A percentile compares a stretch with the other conserved stretches of the same genome.
phyloP scores from a whole-genome alignment of 164 flowering plant species.

The Warburgia ugandensis region DNA sequence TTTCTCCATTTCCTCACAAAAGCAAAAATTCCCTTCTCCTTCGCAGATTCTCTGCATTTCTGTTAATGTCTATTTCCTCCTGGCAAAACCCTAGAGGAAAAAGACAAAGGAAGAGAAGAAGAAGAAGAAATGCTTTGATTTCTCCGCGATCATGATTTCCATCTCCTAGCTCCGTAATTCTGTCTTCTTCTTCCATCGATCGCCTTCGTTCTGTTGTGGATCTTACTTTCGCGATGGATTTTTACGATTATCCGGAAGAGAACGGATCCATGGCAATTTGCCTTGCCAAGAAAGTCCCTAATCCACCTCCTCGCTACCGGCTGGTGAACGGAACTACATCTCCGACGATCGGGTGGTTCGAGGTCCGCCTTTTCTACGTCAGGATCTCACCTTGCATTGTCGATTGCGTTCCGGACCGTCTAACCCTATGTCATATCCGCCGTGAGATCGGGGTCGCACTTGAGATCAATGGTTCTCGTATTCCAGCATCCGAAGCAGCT shows the following conservation, averaged over 20 bases:
- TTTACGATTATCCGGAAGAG: neutral
- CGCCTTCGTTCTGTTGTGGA: neutral
- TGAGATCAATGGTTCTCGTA: constrained; percentile 60
- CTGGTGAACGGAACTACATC: constrained; percentile 24
- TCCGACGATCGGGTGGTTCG: constrained; percentile 22
- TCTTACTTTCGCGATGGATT: constrained; percentile 1
- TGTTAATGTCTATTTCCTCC: neutral
- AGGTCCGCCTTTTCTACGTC: constrained; percentile 71
- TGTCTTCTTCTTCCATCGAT: neutral
- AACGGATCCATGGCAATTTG: neutral
- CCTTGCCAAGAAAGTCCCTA: constrained; percentile 8
- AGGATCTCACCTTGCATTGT: constrained; percentile 54
- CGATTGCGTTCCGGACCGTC: constrained; percentile 47
- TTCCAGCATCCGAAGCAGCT: constrained; percentile 50
- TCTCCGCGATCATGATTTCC: neutral
- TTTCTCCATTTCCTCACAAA: too few species aligned
- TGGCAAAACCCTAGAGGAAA: neutral
- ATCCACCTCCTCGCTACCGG: constrained; percentile 10
- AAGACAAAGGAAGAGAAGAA: too few species aligned
- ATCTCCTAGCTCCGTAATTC: constrained; percentile 1
- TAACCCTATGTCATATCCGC: constrained; percentile 54
- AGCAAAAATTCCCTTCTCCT: too few species aligned
- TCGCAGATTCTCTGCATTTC: too few species aligned
- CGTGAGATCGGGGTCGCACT: constrained; percentile 52
- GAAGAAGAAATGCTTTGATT: too few species aligned